Base-by-base conservation (phyloP, 2,329 filamentous ascomycete genomes). In the Aspergillus intermedius region DNA sequence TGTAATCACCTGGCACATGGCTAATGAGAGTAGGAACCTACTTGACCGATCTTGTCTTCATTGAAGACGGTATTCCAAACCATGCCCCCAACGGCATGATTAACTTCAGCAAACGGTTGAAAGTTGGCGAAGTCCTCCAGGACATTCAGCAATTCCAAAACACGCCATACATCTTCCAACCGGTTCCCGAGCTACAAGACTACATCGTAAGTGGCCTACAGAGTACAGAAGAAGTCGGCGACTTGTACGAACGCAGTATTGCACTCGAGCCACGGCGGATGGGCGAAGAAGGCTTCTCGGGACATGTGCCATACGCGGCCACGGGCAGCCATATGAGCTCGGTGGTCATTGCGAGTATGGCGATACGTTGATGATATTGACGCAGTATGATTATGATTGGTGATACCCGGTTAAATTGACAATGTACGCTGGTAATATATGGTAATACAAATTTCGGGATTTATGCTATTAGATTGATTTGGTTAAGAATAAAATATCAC, bases 211-310 rank as follows among this genome's bases (percentile, higher is more conserved):
- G 82, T 62, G 93, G 95, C 66, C 93, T 96, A 87, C 84, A 91
- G 70, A 84, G 84, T 12, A 89, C 91, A 2, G 86, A 87, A 41
- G 90, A 96, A 65, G 88, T 96, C 51, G 88, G 95, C 67, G 89
- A 95, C 74, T 94, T 95, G 91, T 96, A 96, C 75, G 88, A 95
- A 71, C 89, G 88, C 77, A 95, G 88, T 71, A 75, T 96, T 70
- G 77, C 83, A 61, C 82, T 96, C 49, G 91, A 97, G 70, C 91
- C 91, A 53, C 81, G 91, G 59, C 91, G 95, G 74, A 80, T 90
- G 60, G 91, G 95, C 73, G 91, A 96, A 65, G 91, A 95, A 74
- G 95, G 95, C 77, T 4, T 52, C 12, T 94, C 95, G 75, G 89
- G 46, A 10, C 25, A 44, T 5, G 34, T 30, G 1, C 45, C 34